A percentile compares a stretch with the other conserved stretches of the same genome.
These are phyloP conservation scores for Cytospora piceae DNA, from an alignment of 2,329 filamentous ascomycete genomes.

Conservation along the genomic window DNA sequence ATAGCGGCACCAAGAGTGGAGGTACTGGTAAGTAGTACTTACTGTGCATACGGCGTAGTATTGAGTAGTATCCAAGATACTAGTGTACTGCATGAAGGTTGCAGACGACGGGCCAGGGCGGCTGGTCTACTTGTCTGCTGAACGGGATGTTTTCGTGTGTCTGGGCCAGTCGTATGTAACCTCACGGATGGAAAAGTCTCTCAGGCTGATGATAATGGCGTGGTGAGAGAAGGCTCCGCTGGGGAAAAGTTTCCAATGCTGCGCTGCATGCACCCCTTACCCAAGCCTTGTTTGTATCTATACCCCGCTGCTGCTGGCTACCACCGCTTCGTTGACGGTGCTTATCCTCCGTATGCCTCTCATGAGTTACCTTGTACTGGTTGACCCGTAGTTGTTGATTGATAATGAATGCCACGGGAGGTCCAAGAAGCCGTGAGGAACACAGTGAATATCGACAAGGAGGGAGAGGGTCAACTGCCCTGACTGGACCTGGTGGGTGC, in stretches of 20 bases:
- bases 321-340: not conserved
- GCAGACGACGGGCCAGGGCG: slow-evolving; percentile 12
- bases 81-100: slow-evolving; percentile 23
- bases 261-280: not conserved
- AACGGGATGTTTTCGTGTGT: not conserved
- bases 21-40: not conserved
- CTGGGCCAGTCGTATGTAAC: slow-evolving; percentile 5
- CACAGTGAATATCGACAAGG: not conserved
- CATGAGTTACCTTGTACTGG: no score
- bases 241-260: not conserved
- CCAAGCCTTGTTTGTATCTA: no score
- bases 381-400: no score
- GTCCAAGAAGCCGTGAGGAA: not conserved
- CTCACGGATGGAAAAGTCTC: not conserved
- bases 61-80: slow-evolving; percentile 1
- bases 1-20: slow-evolving; percentile 17
- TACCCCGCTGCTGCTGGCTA: not conserved
- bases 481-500: no score
- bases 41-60: not conserved
- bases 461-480: not conserved
- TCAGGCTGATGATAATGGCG: not conserved
- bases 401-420: not conserved
- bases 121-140: slow-evolving; percentile 6
- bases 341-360: no score
- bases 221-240: not conserved